Percentiles rank a stretch among this genome's conserved stretches.
Evolutionary conservation across 2,329 filamentous ascomycete genomes (phyloP).

Genomic region (Cercospora nicotianae): DNA sequence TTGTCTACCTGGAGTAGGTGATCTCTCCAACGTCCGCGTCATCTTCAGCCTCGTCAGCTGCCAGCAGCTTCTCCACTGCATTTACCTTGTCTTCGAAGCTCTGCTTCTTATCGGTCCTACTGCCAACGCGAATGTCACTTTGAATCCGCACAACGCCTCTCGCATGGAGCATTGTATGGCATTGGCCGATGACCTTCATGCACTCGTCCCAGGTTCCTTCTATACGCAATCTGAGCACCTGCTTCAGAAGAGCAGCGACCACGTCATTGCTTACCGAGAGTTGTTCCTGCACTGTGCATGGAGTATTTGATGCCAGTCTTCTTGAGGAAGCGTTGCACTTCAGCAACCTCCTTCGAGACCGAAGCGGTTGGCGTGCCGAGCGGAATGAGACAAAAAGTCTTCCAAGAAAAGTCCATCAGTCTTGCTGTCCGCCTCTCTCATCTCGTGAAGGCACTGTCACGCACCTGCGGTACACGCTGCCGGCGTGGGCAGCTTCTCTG

Average conservation of each 20-base stretch:
- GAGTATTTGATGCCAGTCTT: slow-evolving; percentile 76
- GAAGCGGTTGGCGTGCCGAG: slow-evolving; percentile 57
- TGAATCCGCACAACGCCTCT: slow-evolving; percentile 81
- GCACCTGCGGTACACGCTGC: slow-evolving; percentile 66
- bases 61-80: slow-evolving; percentile 57
- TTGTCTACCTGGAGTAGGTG: neutral
- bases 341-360: slow-evolving; percentile 71
- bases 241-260: neutral
- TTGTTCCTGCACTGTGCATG: slow-evolving; percentile 94
- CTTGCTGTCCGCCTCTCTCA: neutral
- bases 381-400: slow-evolving; percentile 87
- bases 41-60: slow-evolving; percentile 31
- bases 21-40: slow-evolving; percentile 5
- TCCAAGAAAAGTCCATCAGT: neutral
- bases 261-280: slow-evolving; percentile 64
- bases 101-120: slow-evolving; percentile 83
- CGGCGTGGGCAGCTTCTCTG: slow-evolving; percentile 58
- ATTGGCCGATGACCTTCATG: slow-evolving; percentile 81
- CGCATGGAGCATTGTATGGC: slow-evolving; percentile 71
- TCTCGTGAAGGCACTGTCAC: neutral
- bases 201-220: slow-evolving; percentile 91
- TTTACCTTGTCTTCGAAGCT: slow-evolving; percentile 76
- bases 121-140: slow-evolving; percentile 82
- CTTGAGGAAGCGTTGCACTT: slow-evolving; percentile 81
- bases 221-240: slow-evolving; percentile 40